Evolutionary conservation across 371 early-diverging fungal species (phyloP).

Genomic region (Rhizopus delemar): DNA sequence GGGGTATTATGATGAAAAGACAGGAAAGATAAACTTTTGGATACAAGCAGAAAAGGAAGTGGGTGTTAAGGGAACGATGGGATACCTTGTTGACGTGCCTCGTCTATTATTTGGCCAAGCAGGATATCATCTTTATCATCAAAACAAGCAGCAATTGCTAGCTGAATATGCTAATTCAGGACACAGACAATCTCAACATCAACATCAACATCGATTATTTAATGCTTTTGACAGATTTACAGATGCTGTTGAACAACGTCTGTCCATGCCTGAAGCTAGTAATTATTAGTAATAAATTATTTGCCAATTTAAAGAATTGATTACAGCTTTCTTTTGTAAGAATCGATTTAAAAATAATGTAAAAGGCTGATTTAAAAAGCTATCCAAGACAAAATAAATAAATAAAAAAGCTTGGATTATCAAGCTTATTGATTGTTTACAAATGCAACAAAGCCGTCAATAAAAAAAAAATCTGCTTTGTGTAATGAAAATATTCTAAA

Average conservation of each 20-base stretch:
- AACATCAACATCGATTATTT: background rate
- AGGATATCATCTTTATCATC: conserved; percentile 33
- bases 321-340: too few species aligned
- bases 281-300: background rate
- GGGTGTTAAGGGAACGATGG: conserved; percentile 47
- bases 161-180: background rate
- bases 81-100: conserved; percentile 47
- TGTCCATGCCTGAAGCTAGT: conserved; percentile 2
- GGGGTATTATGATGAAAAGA: conserved; percentile 42
- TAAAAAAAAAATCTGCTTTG: too few species aligned
- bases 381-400: too few species aligned
- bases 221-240: conserved; percentile 1
- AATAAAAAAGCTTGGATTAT: too few species aligned
- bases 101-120: conserved; percentile 45
- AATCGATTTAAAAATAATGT: too few species aligned
- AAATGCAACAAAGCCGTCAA: too few species aligned
- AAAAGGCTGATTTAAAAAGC: too few species aligned
- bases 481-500: too few species aligned
- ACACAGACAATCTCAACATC: background rate
- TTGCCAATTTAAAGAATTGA: too few species aligned
- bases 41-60: conserved; percentile 48
- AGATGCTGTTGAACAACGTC: background rate
- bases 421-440: too few species aligned
- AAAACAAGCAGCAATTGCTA: conserved; percentile 17
- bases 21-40: conserved; percentile 47